Evolutionary conservation across 2,329 filamentous ascomycete genomes (phyloP).

Genomic region (Immersiporthe knoxdaviesiana): DNA sequence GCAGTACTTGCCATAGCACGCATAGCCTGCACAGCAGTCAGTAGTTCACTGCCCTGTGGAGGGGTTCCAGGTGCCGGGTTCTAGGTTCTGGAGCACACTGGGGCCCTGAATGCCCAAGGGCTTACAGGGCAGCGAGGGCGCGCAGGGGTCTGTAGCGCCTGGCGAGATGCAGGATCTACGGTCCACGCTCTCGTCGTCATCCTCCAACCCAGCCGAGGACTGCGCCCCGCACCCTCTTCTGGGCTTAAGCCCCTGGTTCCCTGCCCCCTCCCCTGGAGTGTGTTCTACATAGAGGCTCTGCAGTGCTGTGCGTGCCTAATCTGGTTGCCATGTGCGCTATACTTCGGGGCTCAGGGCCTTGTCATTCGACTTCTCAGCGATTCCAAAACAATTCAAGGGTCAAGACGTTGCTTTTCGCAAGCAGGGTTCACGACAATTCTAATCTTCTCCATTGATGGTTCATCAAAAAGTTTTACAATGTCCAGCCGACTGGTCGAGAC

Average conservation of each 20-base stretch:
- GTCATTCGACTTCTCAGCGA: neutral
- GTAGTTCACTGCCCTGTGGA: neutral
- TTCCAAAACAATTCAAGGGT: constrained; percentile 12
- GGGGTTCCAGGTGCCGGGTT: neutral
- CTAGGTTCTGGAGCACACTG: neutral
- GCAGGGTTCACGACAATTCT: neutral
- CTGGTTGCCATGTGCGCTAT: constrained; percentile 4
- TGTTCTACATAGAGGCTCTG: neutral
- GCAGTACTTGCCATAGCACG: no score
- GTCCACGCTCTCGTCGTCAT: neutral
- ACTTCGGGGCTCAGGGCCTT: constrained; percentile 11
- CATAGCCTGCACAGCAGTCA: no score
- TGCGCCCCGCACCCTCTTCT: constrained; percentile 21
- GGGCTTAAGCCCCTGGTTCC: constrained; percentile 16
- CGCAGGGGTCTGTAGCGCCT: constrained; percentile 2
- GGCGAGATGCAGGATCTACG: neutral
- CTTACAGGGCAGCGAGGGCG: no score
- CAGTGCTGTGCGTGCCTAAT: constrained; percentile 2
- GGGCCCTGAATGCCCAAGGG: neutral
- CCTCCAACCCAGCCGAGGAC: neutral
- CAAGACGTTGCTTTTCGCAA: neutral
- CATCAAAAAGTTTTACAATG: constrained; percentile 5
- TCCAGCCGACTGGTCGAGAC: neutral
- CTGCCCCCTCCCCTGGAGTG: neutral
- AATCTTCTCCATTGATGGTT: neutral